phyloP scores from a whole-genome alignment of 768 basidiomycete genomes.

The Tricholoma sp. region DNA sequence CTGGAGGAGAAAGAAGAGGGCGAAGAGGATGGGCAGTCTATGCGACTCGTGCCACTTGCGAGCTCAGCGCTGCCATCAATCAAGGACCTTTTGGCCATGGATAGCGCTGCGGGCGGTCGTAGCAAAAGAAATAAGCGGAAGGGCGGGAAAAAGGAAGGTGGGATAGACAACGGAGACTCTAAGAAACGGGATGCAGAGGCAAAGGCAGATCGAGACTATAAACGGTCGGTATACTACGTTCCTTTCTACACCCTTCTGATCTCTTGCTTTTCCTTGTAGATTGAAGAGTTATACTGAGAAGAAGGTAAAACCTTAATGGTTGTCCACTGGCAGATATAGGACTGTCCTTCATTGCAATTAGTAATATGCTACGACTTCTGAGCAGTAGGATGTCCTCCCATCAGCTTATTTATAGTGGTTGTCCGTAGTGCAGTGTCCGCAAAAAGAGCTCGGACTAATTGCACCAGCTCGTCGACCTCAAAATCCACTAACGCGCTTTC shows the following conservation, averaged over 20 bases:
- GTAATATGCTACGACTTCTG: slow-evolving; percentile 8
- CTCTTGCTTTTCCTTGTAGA: slow-evolving; percentile 15
- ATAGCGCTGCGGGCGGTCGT: slow-evolving; percentile 56
- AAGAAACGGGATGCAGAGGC: slow-evolving; percentile 38
- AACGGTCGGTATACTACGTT: slow-evolving; percentile 36
- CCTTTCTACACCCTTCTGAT: not conserved
- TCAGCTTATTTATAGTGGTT: slow-evolving; percentile 72
- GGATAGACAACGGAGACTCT: slow-evolving; percentile 28
- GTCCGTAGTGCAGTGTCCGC: slow-evolving; percentile 81
- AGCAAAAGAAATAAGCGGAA: slow-evolving; percentile 61
- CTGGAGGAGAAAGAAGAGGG: slow-evolving; percentile 32
- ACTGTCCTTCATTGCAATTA: not conserved
- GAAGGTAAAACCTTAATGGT: slow-evolving; percentile 18
- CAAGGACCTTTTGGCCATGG: slow-evolving; percentile 74
- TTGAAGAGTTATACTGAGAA: slow-evolving; percentile 41
- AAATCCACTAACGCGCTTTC: slow-evolving; percentile 90
- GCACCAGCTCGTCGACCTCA: slow-evolving; percentile 74
- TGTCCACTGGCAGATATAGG: not conserved
- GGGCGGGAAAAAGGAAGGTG: slow-evolving; percentile 61
- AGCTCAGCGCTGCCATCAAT: slow-evolving; percentile 84
- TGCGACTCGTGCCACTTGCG: slow-evolving; percentile 66
- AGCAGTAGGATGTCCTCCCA: slow-evolving; percentile 49
- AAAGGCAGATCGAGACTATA: slow-evolving; percentile 53
- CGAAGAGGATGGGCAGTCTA: slow-evolving; percentile 37
- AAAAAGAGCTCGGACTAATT: slow-evolving; percentile 82